A percentile compares a stretch with the other conserved stretches of the same genome.
These are phyloP conservation scores for Besnoitia besnoiti DNA, from an alignment of 169 alveolate genomes.

Conservation along the genomic window DNA sequence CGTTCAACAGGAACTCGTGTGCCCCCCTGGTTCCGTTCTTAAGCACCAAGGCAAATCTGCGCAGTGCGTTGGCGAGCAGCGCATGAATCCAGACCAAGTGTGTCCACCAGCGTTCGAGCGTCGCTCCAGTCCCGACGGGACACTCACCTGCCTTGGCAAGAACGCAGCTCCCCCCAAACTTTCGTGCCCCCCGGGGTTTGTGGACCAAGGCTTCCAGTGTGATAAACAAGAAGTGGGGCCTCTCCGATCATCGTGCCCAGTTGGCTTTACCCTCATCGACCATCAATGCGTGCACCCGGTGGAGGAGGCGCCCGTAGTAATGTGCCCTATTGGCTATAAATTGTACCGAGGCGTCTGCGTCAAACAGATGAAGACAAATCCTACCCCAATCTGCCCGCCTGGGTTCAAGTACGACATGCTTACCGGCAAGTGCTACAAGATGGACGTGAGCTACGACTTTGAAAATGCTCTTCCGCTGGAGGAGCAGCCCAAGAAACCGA, in stretches of 20 bases:
- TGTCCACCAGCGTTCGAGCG: conserved; percentile 46
- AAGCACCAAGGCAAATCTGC: conserved; percentile 23
- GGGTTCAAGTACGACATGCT: conserved; percentile 55
- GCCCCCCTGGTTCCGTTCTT: conserved; percentile 45
- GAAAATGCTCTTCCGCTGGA: conserved; percentile 18
- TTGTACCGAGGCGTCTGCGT: conserved; percentile 46
- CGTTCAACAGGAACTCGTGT: conserved; percentile 27
- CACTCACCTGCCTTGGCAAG: not conserved
- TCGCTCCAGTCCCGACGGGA: not conserved
- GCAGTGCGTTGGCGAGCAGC: conserved; percentile 17
- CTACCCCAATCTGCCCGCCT: conserved; percentile 50
- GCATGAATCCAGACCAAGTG: conserved; percentile 9
- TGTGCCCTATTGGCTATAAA: conserved; percentile 59
- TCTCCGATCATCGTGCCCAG: conserved; percentile 41
- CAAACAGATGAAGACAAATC: conserved; percentile 41
- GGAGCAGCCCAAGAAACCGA: conserved; percentile 18
- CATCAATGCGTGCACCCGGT: conserved; percentile 41
- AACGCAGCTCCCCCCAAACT: conserved; percentile 13
- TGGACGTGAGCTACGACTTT: conserved; percentile 37
- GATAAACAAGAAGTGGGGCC: conserved; percentile 36
- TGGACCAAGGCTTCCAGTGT: conserved; percentile 19
- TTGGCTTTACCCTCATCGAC: conserved; percentile 23
- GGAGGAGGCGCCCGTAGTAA: conserved; percentile 45
- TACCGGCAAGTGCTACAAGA: conserved; percentile 47
- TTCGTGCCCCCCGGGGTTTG: conserved; percentile 39